A percentile compares a stretch with the other conserved stretches of the same genome.
Evolutionary conservation across 1,284 basidiomycete genomes (phyloP).

Genomic region (Sporisorium iseilematis-ciliati): DNA sequence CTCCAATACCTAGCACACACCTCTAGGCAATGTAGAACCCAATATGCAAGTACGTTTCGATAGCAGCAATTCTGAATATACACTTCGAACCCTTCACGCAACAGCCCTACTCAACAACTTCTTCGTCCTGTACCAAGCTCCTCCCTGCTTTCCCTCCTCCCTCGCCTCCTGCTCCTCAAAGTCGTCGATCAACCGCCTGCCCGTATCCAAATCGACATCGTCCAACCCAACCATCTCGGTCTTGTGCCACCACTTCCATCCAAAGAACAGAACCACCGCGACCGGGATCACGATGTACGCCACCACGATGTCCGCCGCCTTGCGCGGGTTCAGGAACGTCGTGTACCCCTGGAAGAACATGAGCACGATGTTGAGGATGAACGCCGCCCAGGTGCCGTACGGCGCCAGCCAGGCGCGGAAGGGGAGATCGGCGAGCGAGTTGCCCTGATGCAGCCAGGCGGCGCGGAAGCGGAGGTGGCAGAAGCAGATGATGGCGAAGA

Average conservation of each 20-base stretch:
- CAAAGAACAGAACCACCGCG: constrained; percentile 81
- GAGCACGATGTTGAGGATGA: constrained; percentile 43
- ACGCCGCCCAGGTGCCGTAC: constrained; percentile 33
- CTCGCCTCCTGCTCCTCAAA: constrained; percentile 1
- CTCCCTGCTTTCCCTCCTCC: neutral
- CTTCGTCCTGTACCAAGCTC: no score
- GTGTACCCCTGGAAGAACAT: constrained; percentile 59
- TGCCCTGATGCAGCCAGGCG: constrained; percentile 45
- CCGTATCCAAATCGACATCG: constrained; percentile 44
- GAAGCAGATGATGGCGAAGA: constrained; percentile 50
- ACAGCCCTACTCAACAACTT: no score
- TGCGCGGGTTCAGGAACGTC: constrained; percentile 45
- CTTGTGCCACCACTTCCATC: constrained; percentile 74
- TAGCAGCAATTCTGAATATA: no score
- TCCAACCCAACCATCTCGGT: constrained; percentile 56
- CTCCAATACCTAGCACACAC: no score
- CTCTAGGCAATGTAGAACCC: no score
- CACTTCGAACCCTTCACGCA: no score
- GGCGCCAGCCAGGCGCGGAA: constrained; percentile 46
- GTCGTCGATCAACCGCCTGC: constrained; percentile 31
- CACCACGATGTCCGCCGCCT: constrained; percentile 79
- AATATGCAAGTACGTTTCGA: no score
- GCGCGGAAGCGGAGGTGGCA: constrained; percentile 57
- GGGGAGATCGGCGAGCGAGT: constrained; percentile 39
- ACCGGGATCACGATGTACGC: constrained; percentile 81